Base-by-base conservation (phyloP, 805 yeast species). In the Hanseniaspora singularis region DNA sequence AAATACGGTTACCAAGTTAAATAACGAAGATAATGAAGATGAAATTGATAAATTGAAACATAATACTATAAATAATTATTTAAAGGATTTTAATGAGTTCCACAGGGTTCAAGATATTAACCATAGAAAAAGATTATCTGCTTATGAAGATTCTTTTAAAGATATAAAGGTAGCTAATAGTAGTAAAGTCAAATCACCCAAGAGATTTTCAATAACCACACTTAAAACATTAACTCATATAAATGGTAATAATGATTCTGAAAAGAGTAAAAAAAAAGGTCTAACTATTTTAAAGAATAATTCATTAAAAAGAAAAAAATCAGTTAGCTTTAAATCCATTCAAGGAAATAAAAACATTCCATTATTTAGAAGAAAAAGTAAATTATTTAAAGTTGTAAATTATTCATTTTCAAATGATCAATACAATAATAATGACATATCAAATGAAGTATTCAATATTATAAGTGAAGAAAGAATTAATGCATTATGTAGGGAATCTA, bases 21-120 rank as follows among this genome's bases (percentile, higher is more conserved):
- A 30, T 9, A 26, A 41, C 16, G n/a, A 33, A 9, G 5, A 8
- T 22, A 22, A 30, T 27, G 19, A 31, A 20, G 15, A 19, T 20
- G 38, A 40, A 7, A 7, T n/a, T n/a, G 37, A 31, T 14, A 18
- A 23, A 7, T 18, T 26, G 26, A 37, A 33, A 23, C 38, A 33
- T 22, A 14, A 36, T 2, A 37, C 32, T 14, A 40, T 46, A 10
- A 33, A 41, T 27, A 31, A 18, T 6, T 51, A 40, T 49, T 31
- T 38, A 10, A 38, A 41, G 4, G 47, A 49, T 40, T 50, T 50
- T 34, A 45, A 50, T 27, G 50, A 49, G 31, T 53, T 53, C 18
- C 51, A 50, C 16, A 36, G 41, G 20, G 51, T 36, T 8, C 55
- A 53, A 38, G 47, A 52, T 8, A 48, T 37, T 14, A 53, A 53